Base-by-base conservation (phyloP, 768 basidiomycete species). In the Lyophyllum shimeji region DNA sequence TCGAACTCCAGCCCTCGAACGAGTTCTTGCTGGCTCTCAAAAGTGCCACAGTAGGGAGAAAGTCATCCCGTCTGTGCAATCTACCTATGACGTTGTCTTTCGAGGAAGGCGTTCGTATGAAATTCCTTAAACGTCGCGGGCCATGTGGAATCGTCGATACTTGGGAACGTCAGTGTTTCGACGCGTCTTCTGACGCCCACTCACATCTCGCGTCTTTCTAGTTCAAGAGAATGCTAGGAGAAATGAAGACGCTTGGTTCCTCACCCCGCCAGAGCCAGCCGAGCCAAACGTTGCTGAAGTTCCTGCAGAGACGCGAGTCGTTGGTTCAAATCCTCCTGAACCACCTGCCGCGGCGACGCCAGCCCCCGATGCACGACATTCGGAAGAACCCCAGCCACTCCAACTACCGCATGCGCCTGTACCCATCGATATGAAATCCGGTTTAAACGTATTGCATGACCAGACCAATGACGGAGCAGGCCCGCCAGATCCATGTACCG, bases 11-110 rank as follows among this genome's bases (percentile, higher is more conserved):
- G 34, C 67, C 77, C 6, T 66, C 69, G 2, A 78, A 82, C 53
- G 68, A 68, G 39, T 60, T 86, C 23, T 65, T 66, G n/a, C 50
- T 86, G n/a, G 73, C 78, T 17, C 72, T 85, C 18, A 77, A 73
- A 55, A 82, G 81, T 1, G 71, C 71, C 23, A 57, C 54, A 24
- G 55, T 82, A 20, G 69, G 69, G 34, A 68, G 45, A 23, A 63
- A 63, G 18, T 63, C 61, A 25, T 71, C 67, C 39, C 61, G 67
- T 11, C 60, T 66, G 5, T 69, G 66, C 49, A 70, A 58, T 21
- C 63, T 80, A n/a, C 74, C 78, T 27, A 65, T 82, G 53, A 57
- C 62, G 18, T 66, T 86, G 54, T 59, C 65, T 27, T 85, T 76
- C 57, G 61, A 66, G 2, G 66, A 74, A 3, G 83, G 82, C 17